Evolutionary conservation across 139 green algal species (phyloP).

Genomic region (Diplosphaera chodatii): DNA sequence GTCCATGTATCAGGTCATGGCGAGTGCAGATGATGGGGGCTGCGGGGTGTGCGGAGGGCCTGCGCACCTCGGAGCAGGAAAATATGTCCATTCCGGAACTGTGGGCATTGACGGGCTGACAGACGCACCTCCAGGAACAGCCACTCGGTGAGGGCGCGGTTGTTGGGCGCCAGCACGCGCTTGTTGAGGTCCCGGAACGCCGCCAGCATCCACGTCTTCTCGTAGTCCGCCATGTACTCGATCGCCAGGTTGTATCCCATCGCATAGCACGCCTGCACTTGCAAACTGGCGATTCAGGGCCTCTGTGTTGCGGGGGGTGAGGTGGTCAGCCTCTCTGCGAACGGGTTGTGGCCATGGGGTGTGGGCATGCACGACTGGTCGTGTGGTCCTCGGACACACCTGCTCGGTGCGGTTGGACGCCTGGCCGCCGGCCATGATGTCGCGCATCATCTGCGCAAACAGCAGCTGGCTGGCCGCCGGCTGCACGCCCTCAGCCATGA

Average conservation of each 20-base stretch:
- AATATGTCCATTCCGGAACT: too few species aligned
- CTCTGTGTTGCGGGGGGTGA: too few species aligned
- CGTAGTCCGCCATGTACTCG: conserved; percentile 90
- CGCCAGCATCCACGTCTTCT: conserved; percentile 94
- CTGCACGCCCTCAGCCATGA: conserved; percentile 41
- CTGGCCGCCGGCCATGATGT: conserved; percentile 51
- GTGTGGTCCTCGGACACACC: too few species aligned
- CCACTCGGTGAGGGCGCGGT: conserved; percentile 63
- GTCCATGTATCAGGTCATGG: too few species aligned
- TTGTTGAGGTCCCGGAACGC: conserved; percentile 65
- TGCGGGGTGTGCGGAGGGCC: too few species aligned
- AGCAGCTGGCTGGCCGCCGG: conserved; percentile 48
- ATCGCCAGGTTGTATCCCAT: conserved; percentile 93
- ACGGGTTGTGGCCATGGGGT: too few species aligned
- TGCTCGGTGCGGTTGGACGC: conserved; percentile 20
- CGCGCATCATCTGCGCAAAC: conserved; percentile 71
- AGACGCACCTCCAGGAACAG: conserved; percentile 76
- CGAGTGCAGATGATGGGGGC: too few species aligned
- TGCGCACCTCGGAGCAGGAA: too few species aligned
- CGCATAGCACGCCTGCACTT: conserved; percentile 66
- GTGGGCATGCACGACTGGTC: too few species aligned
- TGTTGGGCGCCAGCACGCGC: conserved; percentile 35
- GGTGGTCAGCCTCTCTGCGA: too few species aligned
- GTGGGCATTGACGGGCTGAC: too few species aligned
- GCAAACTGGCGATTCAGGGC: too few species aligned